A percentile compares a stretch with the other conserved stretches of the same genome.
phyloP scores from a whole-genome alignment of 352 stramenopile genomes.

The Globisporangium emineosum region DNA sequence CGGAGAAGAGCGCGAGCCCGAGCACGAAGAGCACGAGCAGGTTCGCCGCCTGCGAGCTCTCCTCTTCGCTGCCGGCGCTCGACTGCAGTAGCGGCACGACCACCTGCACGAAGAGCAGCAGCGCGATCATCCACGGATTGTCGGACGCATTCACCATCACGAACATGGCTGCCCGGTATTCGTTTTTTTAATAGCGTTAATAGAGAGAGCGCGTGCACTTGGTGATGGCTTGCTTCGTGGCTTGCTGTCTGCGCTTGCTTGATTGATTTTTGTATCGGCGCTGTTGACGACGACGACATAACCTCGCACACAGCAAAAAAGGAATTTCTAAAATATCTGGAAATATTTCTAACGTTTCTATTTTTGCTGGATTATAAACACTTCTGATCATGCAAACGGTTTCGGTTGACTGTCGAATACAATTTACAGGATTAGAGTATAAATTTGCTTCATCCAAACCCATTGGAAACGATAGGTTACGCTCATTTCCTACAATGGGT shows the following conservation, averaged over 20 bases:
- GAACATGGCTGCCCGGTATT: constrained; percentile 39
- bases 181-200: not conserved
- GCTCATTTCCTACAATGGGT: too few relatives aligned
- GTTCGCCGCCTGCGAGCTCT: constrained; percentile 43
- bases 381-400: too few relatives aligned
- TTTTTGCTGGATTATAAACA: too few relatives aligned
- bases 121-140: constrained; percentile 77
- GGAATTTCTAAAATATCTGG: too few relatives aligned
- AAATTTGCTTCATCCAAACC: too few relatives aligned
- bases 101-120: constrained; percentile 77
- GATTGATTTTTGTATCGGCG: not conserved
- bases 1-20: constrained; percentile 47
- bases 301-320: too few relatives aligned
- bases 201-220: not conserved
- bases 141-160: constrained; percentile 76
- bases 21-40: constrained; percentile 57
- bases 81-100: constrained; percentile 74
- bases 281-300: not conserved
- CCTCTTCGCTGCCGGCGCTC: constrained; percentile 51
- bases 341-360: too few relatives aligned
- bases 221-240: not conserved
- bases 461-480: too few relatives aligned
- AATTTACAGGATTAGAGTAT: too few relatives aligned
- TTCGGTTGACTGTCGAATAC: too few relatives aligned
- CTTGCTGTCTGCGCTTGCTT: not conserved